Evolutionary conservation across 352 stramenopile species (phyloP).

Genomic region (Phytophthora pinifolia): DNA sequence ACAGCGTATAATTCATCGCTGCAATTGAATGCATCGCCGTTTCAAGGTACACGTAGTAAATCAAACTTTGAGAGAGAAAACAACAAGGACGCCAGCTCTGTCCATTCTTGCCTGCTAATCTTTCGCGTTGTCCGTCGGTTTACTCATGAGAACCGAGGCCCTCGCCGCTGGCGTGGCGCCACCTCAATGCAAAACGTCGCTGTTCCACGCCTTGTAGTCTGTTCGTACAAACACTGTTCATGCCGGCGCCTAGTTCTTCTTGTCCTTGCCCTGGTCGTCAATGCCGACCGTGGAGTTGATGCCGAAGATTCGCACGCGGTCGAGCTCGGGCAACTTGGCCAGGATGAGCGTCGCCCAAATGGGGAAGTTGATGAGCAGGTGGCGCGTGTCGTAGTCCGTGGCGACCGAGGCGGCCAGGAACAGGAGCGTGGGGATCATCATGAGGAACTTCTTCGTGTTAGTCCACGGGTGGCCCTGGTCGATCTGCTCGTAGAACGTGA

Average conservation of each 20-base stretch:
- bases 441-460: conserved; percentile 93
- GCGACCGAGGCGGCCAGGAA: conserved; percentile 86
- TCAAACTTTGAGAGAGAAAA: conserved; percentile 21
- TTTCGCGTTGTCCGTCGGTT: conserved; percentile 21
- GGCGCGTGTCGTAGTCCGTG: conserved; percentile 86
- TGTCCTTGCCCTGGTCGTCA: conserved; percentile 79
- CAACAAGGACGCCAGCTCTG: conserved; percentile 9
- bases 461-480: conserved; percentile 92
- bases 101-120: conserved; percentile 19
- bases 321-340: conserved; percentile 92
- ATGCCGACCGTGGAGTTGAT: conserved; percentile 97
- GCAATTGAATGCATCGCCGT: conserved; percentile 14
- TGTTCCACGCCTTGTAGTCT: conserved; percentile 8
- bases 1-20: conserved; percentile 17
- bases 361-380: conserved; percentile 90
- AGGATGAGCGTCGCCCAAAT: conserved; percentile 92
- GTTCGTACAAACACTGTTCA: conserved; percentile 7
- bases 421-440: conserved; percentile 92
- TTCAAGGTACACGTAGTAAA: conserved; percentile 21
- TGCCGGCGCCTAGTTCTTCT: conserved; percentile 40
- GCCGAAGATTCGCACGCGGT: conserved; percentile 94
- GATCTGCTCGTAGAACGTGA: conserved; percentile 97
- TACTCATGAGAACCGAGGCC: conserved; percentile 21
- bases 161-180: conserved; percentile 3
- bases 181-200: conserved; percentile 6